Base-by-base conservation (phyloP, 345 rosid genomes). In the Lenwebbia sp. region DNA sequence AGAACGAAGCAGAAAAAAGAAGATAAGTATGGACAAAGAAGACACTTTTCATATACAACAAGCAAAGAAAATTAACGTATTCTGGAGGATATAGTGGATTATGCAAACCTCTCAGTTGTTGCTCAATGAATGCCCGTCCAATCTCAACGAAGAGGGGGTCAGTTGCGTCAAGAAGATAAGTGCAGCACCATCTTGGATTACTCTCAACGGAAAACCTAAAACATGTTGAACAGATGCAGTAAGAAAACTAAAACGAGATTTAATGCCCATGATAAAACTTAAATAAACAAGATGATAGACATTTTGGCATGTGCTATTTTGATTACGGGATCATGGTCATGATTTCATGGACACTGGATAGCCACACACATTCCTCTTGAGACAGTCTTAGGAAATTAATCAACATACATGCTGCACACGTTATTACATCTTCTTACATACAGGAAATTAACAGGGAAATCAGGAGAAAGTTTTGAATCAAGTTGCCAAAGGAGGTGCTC, bases 121-220 rank as follows among this genome's bases (percentile, higher is more conserved):
- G 88, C 89, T 92, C 90, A 83, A 93, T 92, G 85, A 93, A 93
- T 88, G 93, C 91, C 85, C 85, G 91, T 86, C 97, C 97, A 88
- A 94, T 93, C 86, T 92, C 95, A 88, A 93, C 55, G 30, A 94
- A 94, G 86, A 94, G 90, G 49, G 97, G 94, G 90, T 94, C 97
- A 21, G 92, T 92, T 85, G 95, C 97, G 88, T 94, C 95, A 85
- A 94, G 97, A 89, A 94, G 97, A 87, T 93, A 92, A 51, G 95
- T 94, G 89, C 97, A 94, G 87, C 91, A 89, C 97, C 97, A 94
- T 89, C 88, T 89, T 82, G 84, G 90, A 87, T 94, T 91, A 83
- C 90, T 92, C 75, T 91, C 89, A 84, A 93, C 93, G 21, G 97
- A 89, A 89, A 94, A 93, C 95, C 97, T 94, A 88, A 82, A 86